A percentile compares a stretch with the other conserved stretches of the same genome.
phyloP scores from a whole-genome alignment of 176 grass and related monocot genomes.

The Paspalum notatum region DNA sequence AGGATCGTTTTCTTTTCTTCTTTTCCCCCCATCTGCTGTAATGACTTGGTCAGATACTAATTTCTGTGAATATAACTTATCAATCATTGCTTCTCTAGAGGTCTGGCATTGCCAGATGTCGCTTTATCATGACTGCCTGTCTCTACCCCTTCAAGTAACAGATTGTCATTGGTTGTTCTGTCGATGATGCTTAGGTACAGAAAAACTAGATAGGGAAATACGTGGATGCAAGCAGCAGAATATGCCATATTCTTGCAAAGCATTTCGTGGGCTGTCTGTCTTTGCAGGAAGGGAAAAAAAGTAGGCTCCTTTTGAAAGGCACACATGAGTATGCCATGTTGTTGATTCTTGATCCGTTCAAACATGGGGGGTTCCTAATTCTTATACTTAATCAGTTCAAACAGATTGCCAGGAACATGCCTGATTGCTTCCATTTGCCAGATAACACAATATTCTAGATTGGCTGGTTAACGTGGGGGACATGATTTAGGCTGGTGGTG shows the following conservation, averaged over 20 bases:
- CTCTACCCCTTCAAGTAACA: slow-evolving; percentile 40
- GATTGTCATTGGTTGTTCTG: slow-evolving; percentile 37
- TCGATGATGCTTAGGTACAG: slow-evolving; percentile 26
- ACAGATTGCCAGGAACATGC: slow-evolving; percentile 31
- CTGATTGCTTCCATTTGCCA: slow-evolving; percentile 44
- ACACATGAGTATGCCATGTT: slow-evolving; percentile 32
- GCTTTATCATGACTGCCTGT: not conserved
- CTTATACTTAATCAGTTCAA: slow-evolving; percentile 20
- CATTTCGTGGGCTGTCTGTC: not conserved
- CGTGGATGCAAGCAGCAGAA: slow-evolving; percentile 42
- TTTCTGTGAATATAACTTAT: slow-evolving; percentile 71
- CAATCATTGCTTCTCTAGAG: slow-evolving; percentile 53
- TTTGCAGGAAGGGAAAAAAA: slow-evolving; percentile 4
- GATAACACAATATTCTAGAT: slow-evolving; percentile 32
- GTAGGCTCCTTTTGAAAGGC: slow-evolving; percentile 34
- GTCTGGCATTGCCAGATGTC: slow-evolving; percentile 39
- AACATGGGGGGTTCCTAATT: slow-evolving; percentile 18
- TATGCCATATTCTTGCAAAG: slow-evolving; percentile 39
- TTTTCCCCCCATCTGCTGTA: slow-evolving; percentile 28
- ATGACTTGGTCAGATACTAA: slow-evolving; percentile 59
- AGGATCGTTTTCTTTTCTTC: slow-evolving; percentile 7
- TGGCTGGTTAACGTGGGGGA: slow-evolving; percentile 50
- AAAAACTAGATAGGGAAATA: slow-evolving; percentile 31
- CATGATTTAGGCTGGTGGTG: slow-evolving; percentile 55
- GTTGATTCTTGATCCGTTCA: slow-evolving; percentile 31